Base-by-base conservation (phyloP, 1,139 yeast genomes). In the Sugiyamaella castrensis region DNA sequence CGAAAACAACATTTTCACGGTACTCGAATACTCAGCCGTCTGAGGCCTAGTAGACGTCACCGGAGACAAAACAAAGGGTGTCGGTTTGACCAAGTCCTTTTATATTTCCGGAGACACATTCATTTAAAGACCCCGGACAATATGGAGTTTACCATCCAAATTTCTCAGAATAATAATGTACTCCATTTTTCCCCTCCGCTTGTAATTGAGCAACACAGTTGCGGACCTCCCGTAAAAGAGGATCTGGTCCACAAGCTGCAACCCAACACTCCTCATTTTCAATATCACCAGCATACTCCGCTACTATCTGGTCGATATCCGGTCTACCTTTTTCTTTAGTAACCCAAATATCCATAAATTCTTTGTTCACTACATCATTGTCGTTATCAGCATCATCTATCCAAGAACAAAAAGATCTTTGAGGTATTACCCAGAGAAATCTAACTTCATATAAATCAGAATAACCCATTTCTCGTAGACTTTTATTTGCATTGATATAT, bases 81-180 rank as follows among this genome's bases (percentile, higher is more conserved):
- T 19, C 24, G 24, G 3, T 4, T 19, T 19, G 24, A 19, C 24
- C 24, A 5, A 19, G n/a, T n/a, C n/a, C n/a, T n/a, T n/a, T n/a
- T n/a, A n/a, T n/a, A n/a, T n/a, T n/a, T n/a, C n/a, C n/a, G n/a
- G n/a, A n/a, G n/a, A n/a, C n/a, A n/a, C n/a, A n/a, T n/a, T n/a
- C n/a, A n/a, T n/a, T n/a, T n/a, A n/a, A n/a, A n/a, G n/a, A n/a
- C n/a, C n/a, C n/a, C n/a, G n/a, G n/a, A n/a, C n/a, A n/a, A n/a
- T n/a, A n/a, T n/a, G n/a, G n/a, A n/a, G n/a, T 11, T 32, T 43
- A 62, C 66, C 66, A 62, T 12, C 63, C 64, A 43, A 62, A 61
- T 33, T 57, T 50, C 48, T 62, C 66, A 5, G 63, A 56, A 38
- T 59, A 58, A 32, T 55, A 53, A 30, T 53, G 45, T 13, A 59